Evolutionary conservation across 345 rosid genomes (phyloP).

Genomic region (Euclidium syriacum): DNA sequence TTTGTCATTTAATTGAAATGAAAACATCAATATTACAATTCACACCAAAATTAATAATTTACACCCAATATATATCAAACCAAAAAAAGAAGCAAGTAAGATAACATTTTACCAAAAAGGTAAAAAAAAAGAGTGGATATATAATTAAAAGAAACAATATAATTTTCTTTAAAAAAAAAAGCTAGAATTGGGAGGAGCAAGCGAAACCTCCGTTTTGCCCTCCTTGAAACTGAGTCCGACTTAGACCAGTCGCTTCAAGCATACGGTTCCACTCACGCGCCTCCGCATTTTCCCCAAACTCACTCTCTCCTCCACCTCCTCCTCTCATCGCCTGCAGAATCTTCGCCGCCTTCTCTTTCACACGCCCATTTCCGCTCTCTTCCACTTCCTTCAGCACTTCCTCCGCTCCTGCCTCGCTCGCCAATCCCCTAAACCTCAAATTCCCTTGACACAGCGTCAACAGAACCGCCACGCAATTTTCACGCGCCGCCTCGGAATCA

Average conservation of each 20-base stretch:
- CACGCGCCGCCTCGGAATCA: conserved; percentile 51
- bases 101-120: conserved; percentile 10
- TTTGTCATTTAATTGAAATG: not conserved
- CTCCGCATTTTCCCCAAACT: conserved; percentile 33
- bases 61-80: conserved; percentile 18
- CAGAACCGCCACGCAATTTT: conserved; percentile 64
- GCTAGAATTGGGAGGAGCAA: conserved; percentile 44
- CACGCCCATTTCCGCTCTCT: conserved; percentile 44
- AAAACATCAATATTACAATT: conserved; percentile 1
- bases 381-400: conserved; percentile 54
- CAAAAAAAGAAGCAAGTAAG: not conserved
- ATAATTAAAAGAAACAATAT: not conserved
- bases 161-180: not conserved
- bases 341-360: conserved; percentile 57
- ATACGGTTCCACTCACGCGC: conserved; percentile 55
- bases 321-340: conserved; percentile 52
- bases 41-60: conserved; percentile 25
- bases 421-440: conserved; percentile 73
- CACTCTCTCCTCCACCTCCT: conserved; percentile 32
- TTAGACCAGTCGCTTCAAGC: conserved; percentile 49
- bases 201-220: conserved; percentile 33
- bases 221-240: conserved; percentile 39
- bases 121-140: not conserved
- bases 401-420: conserved; percentile 53
- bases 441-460: conserved; percentile 57